Evolutionary conservation across 371 early-diverging fungal genomes (phyloP).

Genomic region (Capillidium heterosporum): DNA sequence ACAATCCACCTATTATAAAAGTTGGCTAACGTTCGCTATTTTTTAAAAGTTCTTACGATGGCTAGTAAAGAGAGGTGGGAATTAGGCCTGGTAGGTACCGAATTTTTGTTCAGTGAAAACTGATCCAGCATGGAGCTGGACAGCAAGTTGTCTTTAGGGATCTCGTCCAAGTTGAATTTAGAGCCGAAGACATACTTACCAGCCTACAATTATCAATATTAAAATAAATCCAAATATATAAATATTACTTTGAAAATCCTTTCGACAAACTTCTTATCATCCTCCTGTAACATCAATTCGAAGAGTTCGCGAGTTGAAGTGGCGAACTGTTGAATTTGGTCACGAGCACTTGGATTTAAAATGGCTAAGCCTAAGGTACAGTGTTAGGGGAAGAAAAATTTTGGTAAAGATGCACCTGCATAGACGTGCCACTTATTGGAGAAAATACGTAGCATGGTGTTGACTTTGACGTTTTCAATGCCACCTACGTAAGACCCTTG

Average conservation of each 20-base stretch:
- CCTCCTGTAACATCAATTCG: constrained; percentile 82
- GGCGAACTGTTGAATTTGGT: constrained; percentile 77
- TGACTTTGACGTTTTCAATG: constrained; percentile 90
- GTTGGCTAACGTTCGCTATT: neutral
- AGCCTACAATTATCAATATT: constrained; percentile 21
- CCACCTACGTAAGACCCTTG: constrained; percentile 71
- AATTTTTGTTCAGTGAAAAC: constrained; percentile 72
- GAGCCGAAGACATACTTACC: constrained; percentile 72
- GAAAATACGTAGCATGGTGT: constrained; percentile 79
- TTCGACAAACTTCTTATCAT: constrained; percentile 50
- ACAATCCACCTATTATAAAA: constrained; percentile 46
- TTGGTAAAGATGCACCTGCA: constrained; percentile 29
- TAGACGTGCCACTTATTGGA: constrained; percentile 94
- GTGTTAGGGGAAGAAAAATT: neutral
- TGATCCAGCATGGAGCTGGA: constrained; percentile 66
- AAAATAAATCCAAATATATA: neutral
- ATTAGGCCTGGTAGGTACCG: constrained; percentile 61
- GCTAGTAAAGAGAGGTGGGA: constrained; percentile 83
- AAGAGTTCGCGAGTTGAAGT: constrained; percentile 73
- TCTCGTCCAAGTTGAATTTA: constrained; percentile 14
- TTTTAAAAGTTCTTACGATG: constrained; percentile 29
- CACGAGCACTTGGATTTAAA: constrained; percentile 74
- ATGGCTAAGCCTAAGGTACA: constrained; percentile 63
- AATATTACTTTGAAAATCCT: constrained; percentile 35
- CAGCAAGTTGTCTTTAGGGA: constrained; percentile 39